Evolutionary conservation across 2,329 filamentous ascomycete species (phyloP).

Genomic region (Colletotrichum brevisporum): DNA sequence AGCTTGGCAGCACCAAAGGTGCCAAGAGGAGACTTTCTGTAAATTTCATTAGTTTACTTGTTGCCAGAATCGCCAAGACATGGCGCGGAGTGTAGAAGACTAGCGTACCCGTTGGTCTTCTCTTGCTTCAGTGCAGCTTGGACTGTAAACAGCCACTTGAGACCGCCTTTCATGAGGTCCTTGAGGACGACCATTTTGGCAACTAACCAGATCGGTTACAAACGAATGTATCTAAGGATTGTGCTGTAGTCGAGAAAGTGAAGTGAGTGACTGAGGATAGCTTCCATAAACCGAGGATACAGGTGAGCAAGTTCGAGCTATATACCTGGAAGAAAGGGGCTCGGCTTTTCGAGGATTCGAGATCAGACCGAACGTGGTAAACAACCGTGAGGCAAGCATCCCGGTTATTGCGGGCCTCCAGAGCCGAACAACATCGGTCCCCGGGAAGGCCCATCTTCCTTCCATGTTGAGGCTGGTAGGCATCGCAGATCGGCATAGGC

Average conservation of each 20-base stretch:
- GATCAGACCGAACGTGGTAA: not conserved
- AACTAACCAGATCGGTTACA: conserved; percentile 12
- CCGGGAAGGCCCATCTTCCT: conserved; percentile 11
- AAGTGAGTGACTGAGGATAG: conserved; percentile 28
- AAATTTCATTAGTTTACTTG: conserved; percentile 2
- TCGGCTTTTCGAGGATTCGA: not conserved
- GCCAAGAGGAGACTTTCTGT: conserved; percentile 57
- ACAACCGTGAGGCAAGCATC: not conserved
- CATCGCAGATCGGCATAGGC: conserved; percentile 14
- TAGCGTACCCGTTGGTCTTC: conserved; percentile 56
- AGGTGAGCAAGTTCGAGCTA: conserved; percentile 31
- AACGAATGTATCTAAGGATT: conserved; percentile 23
- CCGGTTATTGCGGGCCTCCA: not conserved
- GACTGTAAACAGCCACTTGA: conserved; percentile 42
- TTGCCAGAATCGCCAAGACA: too few relatives aligned
- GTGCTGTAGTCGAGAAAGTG: not conserved
- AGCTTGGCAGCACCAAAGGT: conserved; percentile 55
- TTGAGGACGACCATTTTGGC: conserved; percentile 46
- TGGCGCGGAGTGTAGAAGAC: too few relatives aligned
- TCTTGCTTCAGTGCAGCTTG: conserved; percentile 47
- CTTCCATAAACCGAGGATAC: not conserved
- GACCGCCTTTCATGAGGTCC: conserved; percentile 32
- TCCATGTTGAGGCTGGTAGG: not conserved
- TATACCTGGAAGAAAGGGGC: conserved; percentile 17
- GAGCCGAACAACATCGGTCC: conserved; percentile 4